Evolutionary conservation across 768 basidiomycete genomes (phyloP), one percentile per base, ranked within the genome.

Genomic region (Dendrothele bispora): DNA sequence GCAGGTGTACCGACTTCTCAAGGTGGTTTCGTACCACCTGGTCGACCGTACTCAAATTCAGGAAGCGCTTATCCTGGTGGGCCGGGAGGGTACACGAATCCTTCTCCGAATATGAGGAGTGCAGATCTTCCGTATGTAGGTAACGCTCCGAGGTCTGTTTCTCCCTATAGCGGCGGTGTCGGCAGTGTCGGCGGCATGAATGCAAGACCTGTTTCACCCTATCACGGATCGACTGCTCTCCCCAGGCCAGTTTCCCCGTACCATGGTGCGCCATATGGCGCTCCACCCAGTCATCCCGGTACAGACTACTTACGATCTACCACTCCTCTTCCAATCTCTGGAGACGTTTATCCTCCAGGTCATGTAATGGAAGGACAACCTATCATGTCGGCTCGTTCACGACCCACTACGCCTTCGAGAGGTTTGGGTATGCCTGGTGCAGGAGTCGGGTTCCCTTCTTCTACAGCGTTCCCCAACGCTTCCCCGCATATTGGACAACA

Each of bases 331-430:
- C 48, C 48, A 4, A 43, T 32, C 20, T 42, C 26, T 29, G 40
- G 66, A 11, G 54, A 64, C 4, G 65, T 75, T n/a, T 84, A 84
- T 59, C 79, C 84, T 39, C 63, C 71, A 3, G 79, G 80, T 2
- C 83, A 82, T 63, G 63, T 76, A 34, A 53, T 83, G 54, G 82
- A 78, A 47, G 83, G 83, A 2, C 75, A 75, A 39, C 71, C 78
- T 22, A 65, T 79, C 21, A 7, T 15, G 14, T 64, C 61, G 32
- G 51, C 55, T 30, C 62, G 57, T 24, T 54, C 60, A 21, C 63
- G 71, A 43, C 65, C 67, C n/a, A 67, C 70, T 22, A 70, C 70
- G 6, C 67, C 73, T 11, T 67, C 66, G 55, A 69, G 71, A 3
- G 67, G 71, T 22, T n/a, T n/a, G n/a, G 46, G 47, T 36, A 48